Percentiles rank a stretch among this genome's conserved stretches.
Evolutionary conservation across 768 basidiomycete genomes (phyloP).

Genomic region (Candolleomyces eurysporus): DNA sequence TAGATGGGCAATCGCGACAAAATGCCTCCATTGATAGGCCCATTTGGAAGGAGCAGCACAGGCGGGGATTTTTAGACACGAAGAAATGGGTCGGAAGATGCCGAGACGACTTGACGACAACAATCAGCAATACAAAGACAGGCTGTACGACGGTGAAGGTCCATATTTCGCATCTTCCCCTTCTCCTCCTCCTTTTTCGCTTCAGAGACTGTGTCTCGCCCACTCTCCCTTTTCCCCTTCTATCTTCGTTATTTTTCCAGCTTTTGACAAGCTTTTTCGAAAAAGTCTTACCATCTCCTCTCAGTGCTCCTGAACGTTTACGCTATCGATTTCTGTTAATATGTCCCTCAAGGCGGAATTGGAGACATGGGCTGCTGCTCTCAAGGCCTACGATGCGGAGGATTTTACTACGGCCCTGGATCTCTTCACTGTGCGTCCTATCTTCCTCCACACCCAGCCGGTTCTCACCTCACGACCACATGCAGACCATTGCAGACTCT

Average conservation of each 20-base stretch:
- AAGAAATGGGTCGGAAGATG: background rate
- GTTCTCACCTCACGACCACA: slow-evolving; percentile 10
- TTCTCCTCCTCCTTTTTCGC: slow-evolving; percentile 11
- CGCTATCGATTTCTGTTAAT: slow-evolving; percentile 27
- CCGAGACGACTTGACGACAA: slow-evolving; percentile 8
- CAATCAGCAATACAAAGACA: slow-evolving; percentile 4
- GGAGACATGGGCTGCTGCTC: slow-evolving; percentile 83
- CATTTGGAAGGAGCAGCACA: background rate
- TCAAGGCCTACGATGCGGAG: slow-evolving; percentile 84
- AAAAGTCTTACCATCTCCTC: slow-evolving; percentile 21
- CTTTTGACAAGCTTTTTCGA: slow-evolving; percentile 18
- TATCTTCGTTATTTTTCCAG: slow-evolving; percentile 22
- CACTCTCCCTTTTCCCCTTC: slow-evolving; percentile 21
- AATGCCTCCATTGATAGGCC: background rate
- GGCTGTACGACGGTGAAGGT: background rate
- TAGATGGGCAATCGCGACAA: background rate
- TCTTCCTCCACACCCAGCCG: background rate
- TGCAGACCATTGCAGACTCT: slow-evolving; percentile 73
- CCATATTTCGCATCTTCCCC: background rate
- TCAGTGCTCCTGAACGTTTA: slow-evolving; percentile 27
- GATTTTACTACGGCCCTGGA: slow-evolving; percentile 76
- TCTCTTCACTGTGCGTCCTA: slow-evolving; percentile 63
- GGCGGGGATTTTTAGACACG: too few species aligned
- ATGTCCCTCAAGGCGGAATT: slow-evolving; percentile 76
- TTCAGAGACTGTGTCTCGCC: slow-evolving; percentile 47